Conservation (phyloP, 2,329 filamentous ascomycete species). For the Neopestalotiopsis rosae region DNA sequence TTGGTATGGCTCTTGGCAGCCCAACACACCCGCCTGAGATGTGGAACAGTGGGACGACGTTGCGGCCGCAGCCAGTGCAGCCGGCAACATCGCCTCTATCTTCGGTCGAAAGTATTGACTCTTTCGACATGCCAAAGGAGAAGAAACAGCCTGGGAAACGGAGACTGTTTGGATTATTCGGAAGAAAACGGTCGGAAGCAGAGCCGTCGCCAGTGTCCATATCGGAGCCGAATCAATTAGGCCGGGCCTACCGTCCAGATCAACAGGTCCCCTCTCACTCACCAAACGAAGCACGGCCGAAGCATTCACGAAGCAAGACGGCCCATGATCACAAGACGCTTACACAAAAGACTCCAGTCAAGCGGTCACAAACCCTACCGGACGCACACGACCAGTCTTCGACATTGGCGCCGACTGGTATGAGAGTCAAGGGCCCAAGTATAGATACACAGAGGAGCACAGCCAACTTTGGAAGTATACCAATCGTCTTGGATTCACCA, state of each 20-base stretch:
- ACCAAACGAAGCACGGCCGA: constrained; percentile 26
- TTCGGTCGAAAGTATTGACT: constrained; percentile 26
- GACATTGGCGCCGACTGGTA: constrained; percentile 17
- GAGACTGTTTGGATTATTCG: constrained; percentile 64
- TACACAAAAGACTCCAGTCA: constrained; percentile 50
- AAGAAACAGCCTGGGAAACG: constrained; percentile 61
- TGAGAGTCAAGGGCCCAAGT: constrained; percentile 1
- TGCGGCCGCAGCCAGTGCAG: constrained; percentile 22
- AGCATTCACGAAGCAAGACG: constrained; percentile 44
- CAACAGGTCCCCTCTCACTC: constrained; percentile 23
- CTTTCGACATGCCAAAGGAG: constrained; percentile 33
- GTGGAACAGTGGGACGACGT: constrained; percentile 25
- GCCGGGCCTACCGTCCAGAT: constrained; percentile 24
- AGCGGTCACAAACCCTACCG: constrained; percentile 49
- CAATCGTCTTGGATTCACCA: constrained; percentile 27
- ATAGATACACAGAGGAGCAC: constrained; percentile 15
- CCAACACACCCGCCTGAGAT: constrained; percentile 54
- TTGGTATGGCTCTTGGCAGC: constrained; percentile 78
- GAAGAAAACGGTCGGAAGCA: constrained; percentile 45
- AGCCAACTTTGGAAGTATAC: constrained; percentile 32
- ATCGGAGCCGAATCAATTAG: constrained; percentile 28
- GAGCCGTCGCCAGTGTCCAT: constrained; percentile 20
- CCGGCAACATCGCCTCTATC: constrained; percentile 28
- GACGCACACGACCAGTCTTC: constrained; percentile 26
- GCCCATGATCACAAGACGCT: constrained; percentile 34